Conservation (phyloP, 179 eudicot genomes). For the Spinacia oleracea region DNA sequence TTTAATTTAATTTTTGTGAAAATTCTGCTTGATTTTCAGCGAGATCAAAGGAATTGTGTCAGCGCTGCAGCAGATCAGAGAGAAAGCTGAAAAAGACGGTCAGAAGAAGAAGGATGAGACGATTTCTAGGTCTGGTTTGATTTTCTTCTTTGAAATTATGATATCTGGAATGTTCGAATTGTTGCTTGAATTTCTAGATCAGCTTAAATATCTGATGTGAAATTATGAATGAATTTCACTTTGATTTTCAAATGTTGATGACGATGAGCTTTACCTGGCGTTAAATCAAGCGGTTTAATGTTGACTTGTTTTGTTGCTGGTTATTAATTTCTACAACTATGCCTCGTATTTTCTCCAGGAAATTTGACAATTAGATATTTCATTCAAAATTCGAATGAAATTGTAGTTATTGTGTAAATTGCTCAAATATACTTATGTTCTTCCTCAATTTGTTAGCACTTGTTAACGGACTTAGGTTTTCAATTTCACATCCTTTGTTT, state of each 20-base stretch:
- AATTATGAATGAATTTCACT: not conserved
- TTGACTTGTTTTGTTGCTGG: not conserved
- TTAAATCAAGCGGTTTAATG: not conserved
- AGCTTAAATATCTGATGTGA: not conserved
- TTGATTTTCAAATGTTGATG: not conserved
- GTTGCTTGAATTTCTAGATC: not conserved
- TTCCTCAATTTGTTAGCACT: not conserved
- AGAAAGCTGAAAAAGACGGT: conserved; percentile 80
- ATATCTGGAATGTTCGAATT: not conserved
- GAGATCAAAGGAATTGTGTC: conserved; percentile 77
- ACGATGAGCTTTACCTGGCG: not conserved
- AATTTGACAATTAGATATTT: not conserved
- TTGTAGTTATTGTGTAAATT: not conserved
- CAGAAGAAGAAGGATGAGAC: conserved; percentile 92
- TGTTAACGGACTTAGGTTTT: not conserved
- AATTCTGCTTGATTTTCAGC: conserved; percentile 44
- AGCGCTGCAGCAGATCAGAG: conserved; percentile 70
- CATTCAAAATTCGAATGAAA: not conserved
- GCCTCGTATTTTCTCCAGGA: not conserved
- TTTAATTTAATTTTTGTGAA: not conserved
- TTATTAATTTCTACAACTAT: not conserved
- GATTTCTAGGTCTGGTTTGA: conserved; percentile 55
- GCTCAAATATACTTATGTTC: not conserved
- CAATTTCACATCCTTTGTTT: not conserved
- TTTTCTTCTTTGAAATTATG: not conserved